Evolutionary conservation across 768 basidiomycete genomes (phyloP), one percentile per base, ranked within the genome.

Genomic region (Dentipellis fragilis): DNA sequence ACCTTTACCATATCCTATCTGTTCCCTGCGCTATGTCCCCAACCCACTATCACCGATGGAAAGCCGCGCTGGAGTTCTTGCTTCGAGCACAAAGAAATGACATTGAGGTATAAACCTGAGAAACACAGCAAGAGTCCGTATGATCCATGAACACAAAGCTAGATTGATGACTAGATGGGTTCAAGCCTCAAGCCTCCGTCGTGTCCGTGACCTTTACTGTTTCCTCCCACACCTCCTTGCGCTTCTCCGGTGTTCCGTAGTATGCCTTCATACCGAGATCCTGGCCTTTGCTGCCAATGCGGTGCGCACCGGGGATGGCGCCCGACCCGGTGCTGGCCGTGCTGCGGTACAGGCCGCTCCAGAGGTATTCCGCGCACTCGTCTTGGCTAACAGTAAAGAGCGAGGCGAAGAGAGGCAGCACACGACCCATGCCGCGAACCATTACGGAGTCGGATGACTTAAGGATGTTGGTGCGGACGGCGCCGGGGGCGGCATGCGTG

Each of bases 401-500:
- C 22, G 53, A 37, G 51, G 49, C 40, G 23, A 49, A 38, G 14
- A 63, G 46, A 16, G 47, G 56, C 17, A 22, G 12, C 11, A 53
- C 17, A 10, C 59, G 10, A 6, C 51, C 53, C 14, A 9, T 36
- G 17, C 54, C 19, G 10, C 49, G n/a, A n/a, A 51, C 29, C 22
- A 59, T 16, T 9, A 48, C 9, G 19, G 51, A 54, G 52, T 64
- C 45, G 1, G 52, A 51, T 23, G 49, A 47, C 12, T 55, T 42
- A n/a, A 61, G 47, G n/a, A 71, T 42, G 10, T 57, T 29, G 7
- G 74, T 73, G 38, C 65, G 64, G 6, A 75, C 73, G 16, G 62
- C 51, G 1, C 78, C 79, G 0, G 78, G 77, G 52, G 62, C 66
- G 34, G 68, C 68, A 57, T 79, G 78, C 0, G 71, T 68, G 63